Base-by-base conservation (phyloP, 192 early-diverging fungal genomes). In the Geosiphon pyriformis region DNA sequence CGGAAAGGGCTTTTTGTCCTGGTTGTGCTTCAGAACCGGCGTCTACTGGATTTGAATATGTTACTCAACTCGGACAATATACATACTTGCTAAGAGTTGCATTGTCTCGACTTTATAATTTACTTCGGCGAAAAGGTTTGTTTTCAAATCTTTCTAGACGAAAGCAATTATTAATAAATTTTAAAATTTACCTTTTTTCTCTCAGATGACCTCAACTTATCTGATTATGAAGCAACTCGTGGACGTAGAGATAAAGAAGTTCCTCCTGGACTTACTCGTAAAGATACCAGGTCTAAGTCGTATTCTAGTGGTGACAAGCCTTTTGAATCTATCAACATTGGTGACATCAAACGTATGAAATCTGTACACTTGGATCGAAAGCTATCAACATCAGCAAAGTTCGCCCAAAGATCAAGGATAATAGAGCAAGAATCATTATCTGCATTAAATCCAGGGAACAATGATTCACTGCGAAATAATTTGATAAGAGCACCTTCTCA, bases 11-110 rank as follows among this genome's bases (percentile, higher is more conserved):
- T 20, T 73, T 76, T 32, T 88, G 87, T 69, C 76, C 81, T 15
- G 66, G 62, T n/a, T 85, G 85, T 61, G 72, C 70, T 12, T 75
- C 78, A 26, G 73, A 81, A 34, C 71, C 73, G 57, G 70, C 73
- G 11, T 58, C 77, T 8, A 47, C 70, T 18, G 68, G 85, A 8
- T 87, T 93, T 64, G 81, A 84, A 66, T 75, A 83, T 70, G 84
- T 96, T 2, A 87, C 95, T 8, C 89, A 94, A 68, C 77, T 98
- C 47, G 83, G 94, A 66, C 92, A 97, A 78, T 96, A 95, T 75
- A 85, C 88, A 50, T 96, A 93, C 74, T 72, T 94, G 34, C 76
- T 98, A 74, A 82, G 87, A 8, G 88, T 91, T 22, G 90, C 90
- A 20, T 76, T 96, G 50, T 85, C 86, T 58, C 78, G 91, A 25